Base-by-base conservation (phyloP, 2,329 filamentous ascomycete species). In the Dactylellina sp. region DNA sequence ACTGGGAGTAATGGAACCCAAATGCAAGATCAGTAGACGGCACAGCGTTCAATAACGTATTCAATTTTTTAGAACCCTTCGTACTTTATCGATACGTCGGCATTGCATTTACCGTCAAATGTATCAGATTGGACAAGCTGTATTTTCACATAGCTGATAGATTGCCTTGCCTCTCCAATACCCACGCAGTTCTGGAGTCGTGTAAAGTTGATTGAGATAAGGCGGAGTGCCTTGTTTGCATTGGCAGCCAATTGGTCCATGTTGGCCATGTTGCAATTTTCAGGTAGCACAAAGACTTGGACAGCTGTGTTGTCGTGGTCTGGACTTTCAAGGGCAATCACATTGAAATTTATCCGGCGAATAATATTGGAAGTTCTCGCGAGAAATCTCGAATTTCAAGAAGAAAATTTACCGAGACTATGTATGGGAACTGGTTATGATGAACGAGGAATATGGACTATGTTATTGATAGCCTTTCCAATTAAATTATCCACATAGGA, bases 251-350 rank as follows among this genome's bases (percentile, higher is more conserved):
- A 57, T 71, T 71, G 40, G 56, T 18, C 56, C 50, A 57, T 32
- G 56, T 71, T 57, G 52, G 14, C n/a, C 24, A 35, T 46, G 70
- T 74, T 74, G 70, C 32, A 66, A 35, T 72, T 72, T 74, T 65
- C 20, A 65, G 47, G 70, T 74, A 12, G 42, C 70, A 74, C 70
- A 74, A 46, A 62, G 35, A 39, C 53, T 7, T 55, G 32, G 55
- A 57, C 32, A 20, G 55, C 46, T 62, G 70, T 47, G 70, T 72
- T 72, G 68, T 72, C 39, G 55, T 50, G 46, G 53, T 61, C 60
- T 61, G 55, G 56, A 20, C 9, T 39, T 40, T 12, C 14, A 22
- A 66, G 35, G 53, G 66, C 66, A 71, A 71, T 64, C 66, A 59
- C 14, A 39, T 40, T 40, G 37, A 16, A 7, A n/a, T n/a, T n/a